Evolutionary conservation across 179 eudicot genomes (phyloP), one percentile per base, ranked within the genome.

Genomic region (Sideroxylon spinosum): DNA sequence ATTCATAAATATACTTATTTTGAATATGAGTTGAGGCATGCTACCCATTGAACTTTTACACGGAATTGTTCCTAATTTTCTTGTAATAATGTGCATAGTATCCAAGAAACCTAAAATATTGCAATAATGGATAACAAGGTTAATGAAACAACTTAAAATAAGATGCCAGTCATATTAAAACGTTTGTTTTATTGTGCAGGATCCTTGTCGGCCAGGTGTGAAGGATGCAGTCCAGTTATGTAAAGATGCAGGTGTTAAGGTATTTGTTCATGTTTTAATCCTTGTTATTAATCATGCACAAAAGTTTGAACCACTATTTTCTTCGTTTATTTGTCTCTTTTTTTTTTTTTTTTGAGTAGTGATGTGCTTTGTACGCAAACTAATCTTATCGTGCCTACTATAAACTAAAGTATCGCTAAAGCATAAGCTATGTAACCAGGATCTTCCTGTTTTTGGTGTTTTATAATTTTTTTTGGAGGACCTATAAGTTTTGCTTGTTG

Each of bases 181-280:
- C 4, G 5, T 37, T 37, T 37, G 44, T 37, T 37, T 37, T 37
- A 37, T 37, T 37, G 44, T 76, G 72, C 60, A 93, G 98, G 99
- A 93, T 89, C 99, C 99, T 71, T 95, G 99, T 81, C 95, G 98
- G 17, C 93, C 93, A 26, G 88, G 97, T 82, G 98, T 95, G 48
- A 87, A 82, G 85, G 88, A 89, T n/a, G 91, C 98, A 32, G 96
- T 95, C 78, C 85, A 88, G 62, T 72, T 95, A 44, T 95, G 99
- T 80, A 81, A 76, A 56, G 82, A 84, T 50, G 97, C 98, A 71
- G 99, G 98, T 70, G 96, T 95, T 9, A 95, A 93, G 99, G 99
- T 95, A 87, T 70, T 62, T 77, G 49, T 44, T 9, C 32, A 28
- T 49, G 44, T 61, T n/a, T 12, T n/a, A 6, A 13, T 68, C 37